Base-by-base conservation (phyloP, 83 land plant species). In the Diphasiastrum complanatum region DNA sequence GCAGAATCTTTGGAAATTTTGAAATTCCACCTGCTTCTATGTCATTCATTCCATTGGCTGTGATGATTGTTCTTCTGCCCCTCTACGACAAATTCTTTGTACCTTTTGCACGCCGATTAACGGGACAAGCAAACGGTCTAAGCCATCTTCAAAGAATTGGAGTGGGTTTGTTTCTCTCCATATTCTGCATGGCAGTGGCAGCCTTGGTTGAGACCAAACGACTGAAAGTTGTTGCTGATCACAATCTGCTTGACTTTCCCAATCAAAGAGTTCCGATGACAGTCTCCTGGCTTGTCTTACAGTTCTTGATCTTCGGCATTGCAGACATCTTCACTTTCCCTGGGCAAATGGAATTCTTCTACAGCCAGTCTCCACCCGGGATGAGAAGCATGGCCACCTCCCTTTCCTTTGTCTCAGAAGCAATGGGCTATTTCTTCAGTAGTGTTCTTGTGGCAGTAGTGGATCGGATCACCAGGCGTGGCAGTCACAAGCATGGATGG, bases 321-420 rank as follows among this genome's bases (percentile, higher is more conserved):
- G 59, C 35, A 23, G 62, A 65, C 2, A 27, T 46, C 19, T 53
- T 65, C 41, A 46, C 27, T 1, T 32, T 33, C 26, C 45, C 60
- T 4, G 68, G 68, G 1, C 64, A 24, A 1, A 43, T 65, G 4
- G 62, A 65, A 4, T 53, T 65, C 68, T 65, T 65, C 64, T 65
- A 52, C 45, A 35, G 11, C 1, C 61, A 65, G 30, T 33, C 68
- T 52, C 68, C 68, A 2, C 27, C 33, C 1, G 5, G 60, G n/a
- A 65, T 65, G 68, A 38, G 60, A 22, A 50, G 60, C 60, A 55
- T 65, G 27, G 62, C 31, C 57, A 65, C 37, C 22, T 60, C 64
- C 25, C 23, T 65, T 3, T 33, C 31, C 45, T 18, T 18, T 10
- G 41, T 33, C 45, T 31, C 68, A 19, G 4, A 52, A 2, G 20